phyloP scores from a whole-genome alignment of 2,329 filamentous ascomycete species.

The Phialophora macrospora region DNA sequence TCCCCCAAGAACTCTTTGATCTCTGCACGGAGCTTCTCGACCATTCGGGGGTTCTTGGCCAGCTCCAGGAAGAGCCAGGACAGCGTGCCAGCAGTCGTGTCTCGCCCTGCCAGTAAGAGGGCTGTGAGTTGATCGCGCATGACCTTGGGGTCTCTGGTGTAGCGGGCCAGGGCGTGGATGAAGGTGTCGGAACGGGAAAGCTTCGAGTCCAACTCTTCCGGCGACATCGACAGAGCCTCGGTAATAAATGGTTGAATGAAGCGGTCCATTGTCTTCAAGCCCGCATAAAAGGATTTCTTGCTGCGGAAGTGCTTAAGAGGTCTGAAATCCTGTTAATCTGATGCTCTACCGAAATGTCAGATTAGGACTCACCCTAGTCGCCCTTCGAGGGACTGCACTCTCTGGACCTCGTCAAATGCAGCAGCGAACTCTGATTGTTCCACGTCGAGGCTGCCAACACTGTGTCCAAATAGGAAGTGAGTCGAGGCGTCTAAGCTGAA shows the following conservation, averaged over 20 bases:
- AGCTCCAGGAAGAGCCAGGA: constrained; percentile 86
- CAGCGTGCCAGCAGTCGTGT: constrained; percentile 83
- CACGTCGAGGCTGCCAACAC: constrained; percentile 66
- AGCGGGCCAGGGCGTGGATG: constrained; percentile 79
- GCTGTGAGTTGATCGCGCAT: constrained; percentile 84
- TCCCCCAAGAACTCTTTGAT: constrained; percentile 71
- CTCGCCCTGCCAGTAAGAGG: constrained; percentile 77
- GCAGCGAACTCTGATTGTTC: constrained; percentile 75
- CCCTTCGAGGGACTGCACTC: constrained; percentile 70
- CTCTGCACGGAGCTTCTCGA: constrained; percentile 72
- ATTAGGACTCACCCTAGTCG: constrained; percentile 61
- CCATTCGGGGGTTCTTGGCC: constrained; percentile 68
- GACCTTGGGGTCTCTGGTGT: constrained; percentile 68
- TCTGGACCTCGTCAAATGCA: constrained; percentile 79
- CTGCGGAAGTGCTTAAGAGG: constrained; percentile 69
- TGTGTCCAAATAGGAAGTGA: constrained; percentile 80
- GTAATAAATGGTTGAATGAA: constrained; percentile 82
- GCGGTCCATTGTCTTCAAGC: constrained; percentile 71
- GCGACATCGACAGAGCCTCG: constrained; percentile 68
- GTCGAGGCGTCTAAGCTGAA: constrained; percentile 84
- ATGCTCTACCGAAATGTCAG: not conserved
- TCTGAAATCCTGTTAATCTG: constrained; percentile 44
- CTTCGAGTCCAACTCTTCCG: constrained; percentile 73
- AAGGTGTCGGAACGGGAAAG: constrained; percentile 77
- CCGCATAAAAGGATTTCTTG: constrained; percentile 64